Base-by-base conservation (phyloP, 169 alveolate species). In the Babesia gibsoni region DNA sequence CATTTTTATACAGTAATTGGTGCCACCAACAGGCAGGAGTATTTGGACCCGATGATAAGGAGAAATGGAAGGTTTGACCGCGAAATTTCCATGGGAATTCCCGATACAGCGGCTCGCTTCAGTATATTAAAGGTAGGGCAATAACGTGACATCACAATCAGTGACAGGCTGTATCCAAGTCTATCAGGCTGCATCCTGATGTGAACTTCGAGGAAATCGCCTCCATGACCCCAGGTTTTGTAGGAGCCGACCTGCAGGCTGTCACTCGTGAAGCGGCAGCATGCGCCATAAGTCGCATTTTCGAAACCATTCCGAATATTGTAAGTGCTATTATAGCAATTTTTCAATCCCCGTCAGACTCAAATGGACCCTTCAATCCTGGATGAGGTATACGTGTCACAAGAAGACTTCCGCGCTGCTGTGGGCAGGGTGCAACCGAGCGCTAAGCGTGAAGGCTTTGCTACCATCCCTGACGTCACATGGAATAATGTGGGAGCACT, bases 1-100 rank as follows among this genome's bases (percentile, higher is more conserved):
- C 9, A 46, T 18, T 35, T 30, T 3, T 29, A 4, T 42, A n/a
- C 43, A 79, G 88, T 98, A 42, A 95, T 98, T 48, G 99, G 99
- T 20, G 99, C 99, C 1, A 97, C 99, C 2, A 98, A 98, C 73
- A 91, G 99, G 50, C 99, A 99, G 23, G 99, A 98, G 82, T 94
- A 94, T 33, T 91, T 98, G 45, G 99, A 98, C 81, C 96, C 99
- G 0, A 99, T 99, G 36, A 94, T 98, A 89, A 82, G 98, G 59
- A 89, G 99, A 45, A 99, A 99, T 29, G 99, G 86, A 0, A 59
- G 91, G 22, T 85, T 93, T 65, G 94, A 90, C 54, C 72, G 84
- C 25, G 89, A 78, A 41, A 75, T 91, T 39, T 94, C 95, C 83
- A 98, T 98, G 41, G 98, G 98, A 16, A 89, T 98, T 36, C 99